Evolutionary conservation across 164 flowering plant genomes (phyloP).

Genomic region (Annona squamosa): DNA sequence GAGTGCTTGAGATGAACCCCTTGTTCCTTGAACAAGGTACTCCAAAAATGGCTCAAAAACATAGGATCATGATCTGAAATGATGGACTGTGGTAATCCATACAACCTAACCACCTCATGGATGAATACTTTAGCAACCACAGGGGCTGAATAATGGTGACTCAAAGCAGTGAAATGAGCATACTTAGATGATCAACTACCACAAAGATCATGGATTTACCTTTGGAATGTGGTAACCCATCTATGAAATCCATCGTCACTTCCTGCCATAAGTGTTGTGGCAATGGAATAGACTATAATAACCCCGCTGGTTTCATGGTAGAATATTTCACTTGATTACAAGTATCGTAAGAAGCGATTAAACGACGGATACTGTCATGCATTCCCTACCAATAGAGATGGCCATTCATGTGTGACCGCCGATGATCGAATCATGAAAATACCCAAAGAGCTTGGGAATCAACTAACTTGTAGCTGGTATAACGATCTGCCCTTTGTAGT

Average conservation of each 20-base stretch:
- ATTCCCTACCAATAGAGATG: not conserved
- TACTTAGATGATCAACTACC: conserved; percentile 3
- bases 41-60: not conserved
- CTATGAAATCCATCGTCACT: conserved; percentile 6
- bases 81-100: too few relatives aligned
- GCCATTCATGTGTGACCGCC: not conserved
- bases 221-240: not conserved
- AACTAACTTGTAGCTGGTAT: too few relatives aligned
- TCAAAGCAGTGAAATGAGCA: not conserved
- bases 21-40: not conserved
- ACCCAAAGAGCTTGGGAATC: not conserved
- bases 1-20: not conserved
- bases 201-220: not conserved
- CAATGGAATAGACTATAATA: not conserved
- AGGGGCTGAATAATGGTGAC: not conserved
- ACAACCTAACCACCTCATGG: too few relatives aligned
- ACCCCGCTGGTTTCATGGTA: not conserved
- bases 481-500: too few relatives aligned
- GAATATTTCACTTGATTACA: not conserved
- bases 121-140: not conserved
- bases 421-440: not conserved
- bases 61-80: not conserved
- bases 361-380: not conserved
- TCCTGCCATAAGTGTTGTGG: not conserved
- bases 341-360: not conserved